phyloP scores from a whole-genome alignment of 768 basidiomycete genomes.

The Antrodiella citrinella region DNA sequence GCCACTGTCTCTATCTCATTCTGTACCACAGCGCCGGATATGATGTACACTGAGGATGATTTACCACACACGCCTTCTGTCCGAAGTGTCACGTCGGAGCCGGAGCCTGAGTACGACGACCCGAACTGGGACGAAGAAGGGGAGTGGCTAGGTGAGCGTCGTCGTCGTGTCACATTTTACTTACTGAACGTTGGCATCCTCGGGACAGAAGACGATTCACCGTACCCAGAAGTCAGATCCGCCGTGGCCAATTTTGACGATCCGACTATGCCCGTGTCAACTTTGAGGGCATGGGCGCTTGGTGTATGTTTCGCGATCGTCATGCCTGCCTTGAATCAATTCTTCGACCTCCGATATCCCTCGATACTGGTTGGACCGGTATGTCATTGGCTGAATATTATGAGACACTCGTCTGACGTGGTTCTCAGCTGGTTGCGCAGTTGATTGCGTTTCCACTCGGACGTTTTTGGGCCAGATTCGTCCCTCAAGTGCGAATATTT shows the following conservation, averaged over 20 bases:
- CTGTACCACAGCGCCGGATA: too few relatives aligned
- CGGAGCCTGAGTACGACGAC: conserved; percentile 16
- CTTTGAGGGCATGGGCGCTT: conserved; percentile 63
- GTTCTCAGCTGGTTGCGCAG: conserved; percentile 50
- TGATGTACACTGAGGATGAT: too few relatives aligned
- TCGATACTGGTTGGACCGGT: conserved; percentile 28
- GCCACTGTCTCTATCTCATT: too few relatives aligned
- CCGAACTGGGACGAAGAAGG: conserved; percentile 21
- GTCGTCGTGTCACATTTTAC: too few relatives aligned
- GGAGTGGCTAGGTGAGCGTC: conserved; percentile 15
- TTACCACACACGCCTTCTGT: not conserved
- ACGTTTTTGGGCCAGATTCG: conserved; percentile 52
- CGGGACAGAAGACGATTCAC: conserved; percentile 61
- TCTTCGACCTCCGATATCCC: conserved; percentile 44
- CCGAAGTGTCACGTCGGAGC: not conserved
- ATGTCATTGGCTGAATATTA: conserved; percentile 19
- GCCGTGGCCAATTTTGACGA: conserved; percentile 73
- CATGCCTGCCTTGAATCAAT: conserved; percentile 35
- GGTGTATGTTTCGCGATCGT: conserved; percentile 66
- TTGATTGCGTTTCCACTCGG: conserved; percentile 65
- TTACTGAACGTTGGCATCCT: too few relatives aligned
- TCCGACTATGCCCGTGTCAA: conserved; percentile 52
- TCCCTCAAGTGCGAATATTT: conserved; percentile 46
- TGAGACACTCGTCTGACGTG: conserved; percentile 14
- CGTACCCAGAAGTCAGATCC: conserved; percentile 77